phyloP scores from a whole-genome alignment of 257 asterid genomes.

The Voacanga thouarsii region DNA sequence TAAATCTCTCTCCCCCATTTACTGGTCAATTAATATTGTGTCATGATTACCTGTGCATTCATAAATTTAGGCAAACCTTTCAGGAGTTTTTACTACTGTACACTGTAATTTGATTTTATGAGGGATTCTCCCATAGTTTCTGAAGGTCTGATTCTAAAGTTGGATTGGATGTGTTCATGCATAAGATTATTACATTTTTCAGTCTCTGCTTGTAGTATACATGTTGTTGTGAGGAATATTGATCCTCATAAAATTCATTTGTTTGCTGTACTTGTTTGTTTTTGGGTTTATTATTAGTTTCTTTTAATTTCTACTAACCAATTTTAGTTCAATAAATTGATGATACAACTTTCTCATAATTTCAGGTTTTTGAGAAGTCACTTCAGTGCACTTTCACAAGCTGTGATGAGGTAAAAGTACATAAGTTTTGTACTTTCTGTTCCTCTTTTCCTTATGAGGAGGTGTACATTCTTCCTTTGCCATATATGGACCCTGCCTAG shows the following conservation, averaged over 20 bases:
- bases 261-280: background rate
- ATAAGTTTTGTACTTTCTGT: background rate
- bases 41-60: background rate
- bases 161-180: background rate
- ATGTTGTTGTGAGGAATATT: background rate
- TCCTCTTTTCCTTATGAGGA: background rate
- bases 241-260: background rate
- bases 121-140: background rate
- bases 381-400: constrained; percentile 70
- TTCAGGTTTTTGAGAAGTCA: constrained; percentile 87
- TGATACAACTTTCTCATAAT: constrained; percentile 7
- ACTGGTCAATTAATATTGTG: no score
- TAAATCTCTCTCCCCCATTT: no score
- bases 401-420: constrained; percentile 67
- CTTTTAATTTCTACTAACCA: constrained; percentile 7
- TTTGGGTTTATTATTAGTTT: constrained; percentile 7
- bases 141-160: background rate
- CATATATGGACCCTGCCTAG: background rate
- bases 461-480: background rate
- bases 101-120: background rate
- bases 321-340: constrained; percentile 10
- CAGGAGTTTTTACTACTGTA: background rate
- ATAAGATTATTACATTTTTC: background rate
- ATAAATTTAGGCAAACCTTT: background rate
- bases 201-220: background rate